Evolutionary conservation across 1,139 yeast genomes (phyloP).

Genomic region (Protomyces arabidopsidicola): DNA sequence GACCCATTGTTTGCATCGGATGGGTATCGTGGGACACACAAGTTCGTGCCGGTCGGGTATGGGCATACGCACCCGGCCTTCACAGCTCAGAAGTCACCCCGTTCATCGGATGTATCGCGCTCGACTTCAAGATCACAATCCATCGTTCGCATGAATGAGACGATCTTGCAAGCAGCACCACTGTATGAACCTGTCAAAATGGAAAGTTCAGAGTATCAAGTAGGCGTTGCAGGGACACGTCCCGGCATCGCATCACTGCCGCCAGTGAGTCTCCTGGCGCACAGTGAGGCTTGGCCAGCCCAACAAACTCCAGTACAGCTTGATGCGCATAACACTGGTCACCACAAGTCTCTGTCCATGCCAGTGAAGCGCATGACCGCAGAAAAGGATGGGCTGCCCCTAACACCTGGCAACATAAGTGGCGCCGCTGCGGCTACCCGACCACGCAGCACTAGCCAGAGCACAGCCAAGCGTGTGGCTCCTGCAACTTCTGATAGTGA

Average conservation of each 20-base stretch:
- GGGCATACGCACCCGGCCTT: constrained; percentile 22
- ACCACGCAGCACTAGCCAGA: not conserved
- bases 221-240: not conserved
- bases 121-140: constrained; percentile 6
- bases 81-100: constrained; percentile 28
- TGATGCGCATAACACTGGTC: not conserved
- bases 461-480: not conserved
- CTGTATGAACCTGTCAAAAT: not conserved
- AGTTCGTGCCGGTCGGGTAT: constrained; percentile 21
- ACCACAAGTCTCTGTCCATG: not conserved
- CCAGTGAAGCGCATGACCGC: not conserved
- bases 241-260: not conserved
- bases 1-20: constrained; percentile 32
- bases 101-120: constrained; percentile 15
- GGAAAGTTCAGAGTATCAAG: not conserved
- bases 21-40: constrained; percentile 31
- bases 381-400: not conserved
- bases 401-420: not conserved
- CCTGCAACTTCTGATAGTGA: not conserved
- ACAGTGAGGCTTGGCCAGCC: not conserved
- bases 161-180: not conserved
- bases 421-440: not conserved
- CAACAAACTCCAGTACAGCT: not conserved
- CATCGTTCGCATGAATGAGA: not conserved
- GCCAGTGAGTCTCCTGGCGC: not conserved